phyloP scores from a whole-genome alignment of 164 flowering plant genomes.

The Piper longum region DNA sequence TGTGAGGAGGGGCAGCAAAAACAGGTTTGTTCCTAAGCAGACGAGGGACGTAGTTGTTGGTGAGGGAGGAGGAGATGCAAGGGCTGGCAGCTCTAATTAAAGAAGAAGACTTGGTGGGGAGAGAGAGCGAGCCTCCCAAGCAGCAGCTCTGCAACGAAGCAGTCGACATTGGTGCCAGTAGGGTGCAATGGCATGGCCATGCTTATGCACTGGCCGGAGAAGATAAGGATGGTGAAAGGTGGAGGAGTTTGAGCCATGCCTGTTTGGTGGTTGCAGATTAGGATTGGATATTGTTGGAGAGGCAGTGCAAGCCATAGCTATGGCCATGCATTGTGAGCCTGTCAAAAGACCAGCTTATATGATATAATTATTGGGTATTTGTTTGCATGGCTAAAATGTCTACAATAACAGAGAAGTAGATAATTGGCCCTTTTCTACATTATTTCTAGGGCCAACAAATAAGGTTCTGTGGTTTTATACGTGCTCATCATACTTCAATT shows the following conservation, averaged over 20 bases:
- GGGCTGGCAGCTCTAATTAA: constrained; percentile 1
- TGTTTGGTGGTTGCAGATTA: constrained; percentile 1
- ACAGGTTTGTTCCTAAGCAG: constrained; percentile 18
- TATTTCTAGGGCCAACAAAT: too few species aligned
- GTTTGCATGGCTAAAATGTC: too few species aligned
- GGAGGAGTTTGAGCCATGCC: constrained; percentile 1
- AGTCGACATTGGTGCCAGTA: constrained; percentile 9
- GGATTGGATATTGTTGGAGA: constrained; percentile 3
- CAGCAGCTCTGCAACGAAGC: constrained; percentile 6
- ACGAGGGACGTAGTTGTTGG: constrained; percentile 7
- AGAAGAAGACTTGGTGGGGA: not conserved
- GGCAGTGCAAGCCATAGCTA: not conserved
- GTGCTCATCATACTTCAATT: too few species aligned
- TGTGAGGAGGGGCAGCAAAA: constrained; percentile 18
- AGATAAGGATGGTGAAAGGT: constrained; percentile 8
- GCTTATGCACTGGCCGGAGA: constrained; percentile 2
- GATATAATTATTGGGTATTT: not conserved
- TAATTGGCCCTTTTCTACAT: too few species aligned
- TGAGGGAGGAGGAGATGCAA: constrained; percentile 4
- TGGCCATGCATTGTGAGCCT: not conserved
- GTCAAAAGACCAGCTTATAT: not conserved
- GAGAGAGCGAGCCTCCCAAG: constrained; percentile 1
- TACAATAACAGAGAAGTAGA: too few species aligned
- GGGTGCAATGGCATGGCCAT: not conserved
- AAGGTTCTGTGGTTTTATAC: too few species aligned